Percentiles rank a stretch among this genome's conserved stretches.
phyloP scores from a whole-genome alignment of 1,139 yeast species.

The Yamadazyma sp. region DNA sequence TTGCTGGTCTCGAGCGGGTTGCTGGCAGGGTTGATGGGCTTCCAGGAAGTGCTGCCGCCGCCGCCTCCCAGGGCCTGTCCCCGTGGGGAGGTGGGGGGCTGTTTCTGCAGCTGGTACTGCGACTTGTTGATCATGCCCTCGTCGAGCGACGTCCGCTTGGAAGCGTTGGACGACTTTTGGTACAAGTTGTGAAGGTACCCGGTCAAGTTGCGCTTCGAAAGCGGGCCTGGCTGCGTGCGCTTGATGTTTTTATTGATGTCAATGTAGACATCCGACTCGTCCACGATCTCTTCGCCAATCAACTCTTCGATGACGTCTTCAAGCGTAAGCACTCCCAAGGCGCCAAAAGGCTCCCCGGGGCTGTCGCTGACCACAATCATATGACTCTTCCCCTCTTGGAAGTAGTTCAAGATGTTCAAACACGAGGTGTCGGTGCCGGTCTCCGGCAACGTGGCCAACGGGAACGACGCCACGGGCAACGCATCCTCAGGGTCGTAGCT shows the following conservation, averaged over 20 bases:
- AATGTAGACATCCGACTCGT: slow-evolving; percentile 93
- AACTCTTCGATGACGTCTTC: slow-evolving; percentile 97
- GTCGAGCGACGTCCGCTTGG: slow-evolving; percentile 44
- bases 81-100: slow-evolving; percentile 1
- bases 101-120: slow-evolving; percentile 2
- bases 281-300: slow-evolving; percentile 96
- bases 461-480: slow-evolving; percentile 88
- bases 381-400: slow-evolving; percentile 97
- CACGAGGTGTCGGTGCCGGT: slow-evolving; percentile 91
- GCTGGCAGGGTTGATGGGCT: slow-evolving; percentile 73
- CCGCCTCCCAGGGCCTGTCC: slow-evolving; percentile 8
- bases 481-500: slow-evolving; percentile 98
- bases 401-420: slow-evolving; percentile 87
- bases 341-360: slow-evolving; percentile 89
- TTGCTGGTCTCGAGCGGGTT: slow-evolving; percentile 78
- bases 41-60: slow-evolving; percentile 25
- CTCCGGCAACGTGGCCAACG: slow-evolving; percentile 94
- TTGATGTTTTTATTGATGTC: slow-evolving; percentile 88
- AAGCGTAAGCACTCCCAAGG: slow-evolving; percentile 85
- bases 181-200: slow-evolving; percentile 65
- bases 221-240: slow-evolving; percentile 82
- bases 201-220: slow-evolving; percentile 69
- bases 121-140: slow-evolving; percentile 3
- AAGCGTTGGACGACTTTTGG: slow-evolving; percentile 32
- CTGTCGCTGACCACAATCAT: slow-evolving; percentile 89